Conservation (phyloP, 2,329 filamentous ascomycete genomes). For the Eurotiales sp. region DNA sequence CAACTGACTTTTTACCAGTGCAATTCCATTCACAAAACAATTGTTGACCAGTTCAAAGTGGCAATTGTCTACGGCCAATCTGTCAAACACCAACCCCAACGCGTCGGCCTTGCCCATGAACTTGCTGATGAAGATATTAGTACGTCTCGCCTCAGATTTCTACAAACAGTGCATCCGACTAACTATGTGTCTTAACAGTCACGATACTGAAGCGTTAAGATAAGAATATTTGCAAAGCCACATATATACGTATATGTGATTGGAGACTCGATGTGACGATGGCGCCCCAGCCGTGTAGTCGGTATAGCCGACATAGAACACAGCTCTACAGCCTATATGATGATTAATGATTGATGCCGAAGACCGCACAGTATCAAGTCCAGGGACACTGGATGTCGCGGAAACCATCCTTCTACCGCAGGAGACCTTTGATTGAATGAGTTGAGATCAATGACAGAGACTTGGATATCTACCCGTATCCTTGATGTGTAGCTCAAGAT, state of each 20-base stretch:
- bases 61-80: constrained; percentile 97
- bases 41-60: constrained; percentile 90
- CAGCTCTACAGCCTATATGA: too few relatives aligned
- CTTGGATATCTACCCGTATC: too few relatives aligned
- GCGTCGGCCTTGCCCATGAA: constrained; percentile 86
- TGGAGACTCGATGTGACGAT: background rate
- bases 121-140: constrained; percentile 96
- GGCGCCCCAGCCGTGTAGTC: background rate
- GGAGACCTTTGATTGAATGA: too few relatives aligned
- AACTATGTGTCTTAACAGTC: constrained; percentile 37
- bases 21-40: constrained; percentile 93
- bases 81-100: constrained; percentile 97
- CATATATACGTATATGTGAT: background rate
- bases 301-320: too few relatives aligned
- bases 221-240: background rate
- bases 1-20: constrained; percentile 56
- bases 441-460: too few relatives aligned
- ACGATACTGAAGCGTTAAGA: constrained; percentile 67
- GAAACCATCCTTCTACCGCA: too few relatives aligned
- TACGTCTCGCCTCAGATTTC: constrained; percentile 46
- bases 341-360: too few relatives aligned
- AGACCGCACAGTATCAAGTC: too few relatives aligned
- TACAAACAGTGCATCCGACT: background rate
- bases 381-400: too few relatives aligned
- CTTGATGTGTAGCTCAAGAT: too few relatives aligned